phyloP scores from a whole-genome alignment of 2,329 filamentous ascomycete species.

The Cadophora sp. region DNA sequence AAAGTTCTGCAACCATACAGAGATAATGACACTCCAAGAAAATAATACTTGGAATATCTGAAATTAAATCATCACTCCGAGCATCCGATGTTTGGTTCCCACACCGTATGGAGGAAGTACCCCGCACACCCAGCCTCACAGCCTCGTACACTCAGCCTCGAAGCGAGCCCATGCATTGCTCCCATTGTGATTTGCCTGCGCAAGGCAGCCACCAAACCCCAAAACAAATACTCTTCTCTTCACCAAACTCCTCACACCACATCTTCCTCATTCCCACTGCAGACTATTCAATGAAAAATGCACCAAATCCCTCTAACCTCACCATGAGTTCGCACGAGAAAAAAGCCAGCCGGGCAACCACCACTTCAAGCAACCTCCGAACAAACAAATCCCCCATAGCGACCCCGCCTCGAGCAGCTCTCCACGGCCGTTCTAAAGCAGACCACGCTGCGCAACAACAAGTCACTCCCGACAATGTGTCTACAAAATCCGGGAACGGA shows the following conservation, averaged over 20 bases:
- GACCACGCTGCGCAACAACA: neutral
- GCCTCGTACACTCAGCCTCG: slow-evolving; percentile 15
- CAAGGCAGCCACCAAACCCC: slow-evolving; percentile 2
- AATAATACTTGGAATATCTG: too few relatives aligned
- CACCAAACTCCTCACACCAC: neutral
- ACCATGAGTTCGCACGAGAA: slow-evolving; percentile 23
- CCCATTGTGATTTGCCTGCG: slow-evolving; percentile 10
- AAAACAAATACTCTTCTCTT: slow-evolving; percentile 2
- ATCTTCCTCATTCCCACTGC: too few relatives aligned
- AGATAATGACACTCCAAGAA: too few relatives aligned
- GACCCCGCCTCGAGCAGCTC: slow-evolving; percentile 20
- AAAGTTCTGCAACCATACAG: too few relatives aligned
- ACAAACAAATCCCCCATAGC: slow-evolving; percentile 19
- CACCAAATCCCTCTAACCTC: neutral
- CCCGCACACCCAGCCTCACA: slow-evolving; percentile 15
- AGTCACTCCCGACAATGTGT: slow-evolving; percentile 27
- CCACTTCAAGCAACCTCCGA: neutral
- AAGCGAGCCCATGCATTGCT: neutral
- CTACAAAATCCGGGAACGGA: slow-evolving; percentile 28
- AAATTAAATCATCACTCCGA: neutral
- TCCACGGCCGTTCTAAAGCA: slow-evolving; percentile 12
- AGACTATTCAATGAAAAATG: slow-evolving; percentile 2
- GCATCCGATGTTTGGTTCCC: neutral
- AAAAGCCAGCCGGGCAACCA: slow-evolving; percentile 4
- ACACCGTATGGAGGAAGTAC: neutral